phyloP scores from a whole-genome alignment of 2,329 filamentous ascomycete species.

The Aspergillus pseudoviridinutans region DNA sequence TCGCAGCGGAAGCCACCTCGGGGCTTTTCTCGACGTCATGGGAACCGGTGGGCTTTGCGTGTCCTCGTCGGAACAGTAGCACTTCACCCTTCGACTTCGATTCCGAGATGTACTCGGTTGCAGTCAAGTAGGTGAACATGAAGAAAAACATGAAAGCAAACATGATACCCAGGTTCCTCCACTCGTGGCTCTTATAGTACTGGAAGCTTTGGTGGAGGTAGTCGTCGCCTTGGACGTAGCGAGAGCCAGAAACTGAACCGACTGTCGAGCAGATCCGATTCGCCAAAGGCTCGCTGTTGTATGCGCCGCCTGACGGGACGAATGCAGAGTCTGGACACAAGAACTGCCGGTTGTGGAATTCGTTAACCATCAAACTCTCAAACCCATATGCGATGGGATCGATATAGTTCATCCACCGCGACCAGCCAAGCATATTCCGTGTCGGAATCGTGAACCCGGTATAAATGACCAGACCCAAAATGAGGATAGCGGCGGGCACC shows the following conservation, averaged over 20 bases:
- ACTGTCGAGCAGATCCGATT: constrained; percentile 56
- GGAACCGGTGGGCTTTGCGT: constrained; percentile 44
- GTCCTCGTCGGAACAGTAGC: constrained; percentile 68
- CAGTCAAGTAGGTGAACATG: constrained; percentile 58
- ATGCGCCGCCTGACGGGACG: constrained; percentile 41
- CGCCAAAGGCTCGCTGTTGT: constrained; percentile 26
- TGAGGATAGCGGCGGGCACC: constrained; percentile 52
- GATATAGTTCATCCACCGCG: constrained; percentile 77
- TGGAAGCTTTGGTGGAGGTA: constrained; percentile 55
- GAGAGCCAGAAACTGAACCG: constrained; percentile 54
- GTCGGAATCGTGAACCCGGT: constrained; percentile 46
- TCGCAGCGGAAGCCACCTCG: constrained; percentile 26
- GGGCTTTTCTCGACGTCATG: constrained; percentile 28
- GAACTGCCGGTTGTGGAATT: constrained; percentile 67
- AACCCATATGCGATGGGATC: constrained; percentile 78
- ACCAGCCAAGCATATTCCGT: constrained; percentile 70
- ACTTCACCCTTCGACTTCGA: constrained; percentile 75
- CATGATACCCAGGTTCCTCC: constrained; percentile 68
- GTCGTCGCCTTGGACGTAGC: constrained; percentile 53
- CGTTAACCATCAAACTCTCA: constrained; percentile 76
- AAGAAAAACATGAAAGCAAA: constrained; percentile 63
- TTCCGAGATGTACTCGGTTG: constrained; percentile 59
- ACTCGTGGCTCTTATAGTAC: constrained; percentile 58
- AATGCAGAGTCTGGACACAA: constrained; percentile 35
- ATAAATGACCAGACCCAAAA: constrained; percentile 44